These are phyloP conservation scores for Graphilbum ipis-grandicollis DNA, from an alignment of 2,329 filamentous ascomycete genomes.

Conservation along the genomic window DNA sequence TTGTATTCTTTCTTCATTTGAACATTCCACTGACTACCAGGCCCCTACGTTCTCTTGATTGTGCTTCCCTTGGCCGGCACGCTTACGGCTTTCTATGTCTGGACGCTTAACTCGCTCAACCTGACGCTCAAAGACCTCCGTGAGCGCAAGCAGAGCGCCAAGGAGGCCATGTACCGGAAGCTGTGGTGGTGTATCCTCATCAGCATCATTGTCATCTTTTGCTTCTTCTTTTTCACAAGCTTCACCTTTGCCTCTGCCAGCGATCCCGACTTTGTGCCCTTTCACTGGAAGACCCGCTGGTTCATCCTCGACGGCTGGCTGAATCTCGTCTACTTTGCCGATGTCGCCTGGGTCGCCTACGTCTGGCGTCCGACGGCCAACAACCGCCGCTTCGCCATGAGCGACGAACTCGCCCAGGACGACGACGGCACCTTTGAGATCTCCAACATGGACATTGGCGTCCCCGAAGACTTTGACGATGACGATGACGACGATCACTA, in stretches of 20 bases:
- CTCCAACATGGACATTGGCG: slow-evolving; percentile 78
- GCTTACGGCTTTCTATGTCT: slow-evolving; percentile 92
- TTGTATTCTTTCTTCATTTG: not conserved
- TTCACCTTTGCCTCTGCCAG: slow-evolving; percentile 78
- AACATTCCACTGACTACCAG: slow-evolving; percentile 18
- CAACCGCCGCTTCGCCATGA: slow-evolving; percentile 96
- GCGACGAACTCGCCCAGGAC: slow-evolving; percentile 95
- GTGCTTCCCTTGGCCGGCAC: slow-evolving; percentile 84
- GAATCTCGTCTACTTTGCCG: slow-evolving; percentile 87
- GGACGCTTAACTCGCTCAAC: slow-evolving; percentile 93
- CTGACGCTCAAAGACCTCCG: slow-evolving; percentile 90
- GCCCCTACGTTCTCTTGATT: slow-evolving; percentile 79
- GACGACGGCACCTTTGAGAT: slow-evolving; percentile 94
- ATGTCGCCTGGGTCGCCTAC: slow-evolving; percentile 86
- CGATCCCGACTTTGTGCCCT: slow-evolving; percentile 80
- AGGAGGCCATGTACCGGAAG: slow-evolving; percentile 92
- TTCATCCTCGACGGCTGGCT: slow-evolving; percentile 96
- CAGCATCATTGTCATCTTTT: slow-evolving; percentile 90
- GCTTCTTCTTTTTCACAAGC: slow-evolving; percentile 96
- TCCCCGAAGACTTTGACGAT: slow-evolving; percentile 45
- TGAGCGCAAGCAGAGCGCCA: slow-evolving; percentile 83
- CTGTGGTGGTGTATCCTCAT: slow-evolving; percentile 94
- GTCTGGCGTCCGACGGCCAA: slow-evolving; percentile 94
- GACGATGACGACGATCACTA: slow-evolving; percentile 39
- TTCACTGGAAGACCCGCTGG: slow-evolving; percentile 96